Evolutionary conservation across 257 asterid species (phyloP).

Genomic region (Fraxinus cuspidata): DNA sequence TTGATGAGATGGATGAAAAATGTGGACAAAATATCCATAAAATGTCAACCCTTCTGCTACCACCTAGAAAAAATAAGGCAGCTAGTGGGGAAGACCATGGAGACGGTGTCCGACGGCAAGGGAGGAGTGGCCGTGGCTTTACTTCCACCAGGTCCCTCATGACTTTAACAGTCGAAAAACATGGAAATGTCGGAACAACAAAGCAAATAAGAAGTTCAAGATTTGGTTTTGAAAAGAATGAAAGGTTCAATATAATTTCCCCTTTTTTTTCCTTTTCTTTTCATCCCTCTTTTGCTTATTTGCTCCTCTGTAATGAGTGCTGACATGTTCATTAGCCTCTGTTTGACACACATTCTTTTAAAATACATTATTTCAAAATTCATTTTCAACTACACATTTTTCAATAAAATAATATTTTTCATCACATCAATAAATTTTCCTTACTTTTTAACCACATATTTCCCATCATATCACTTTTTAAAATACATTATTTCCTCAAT

Average conservation of each 20-base stretch:
- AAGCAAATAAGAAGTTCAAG: slow-evolving; percentile 85
- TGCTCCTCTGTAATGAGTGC: not conserved
- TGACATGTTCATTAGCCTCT: not conserved
- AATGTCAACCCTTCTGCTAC: slow-evolving; percentile 73
- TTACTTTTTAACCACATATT: too few relatives aligned
- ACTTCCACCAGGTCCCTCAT: slow-evolving; percentile 67
- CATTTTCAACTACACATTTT: too few relatives aligned
- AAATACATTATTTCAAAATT: too few relatives aligned
- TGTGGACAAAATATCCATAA: slow-evolving; percentile 68
- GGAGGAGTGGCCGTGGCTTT: slow-evolving; percentile 75
- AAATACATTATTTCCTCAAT: too few relatives aligned
- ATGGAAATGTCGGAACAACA: slow-evolving; percentile 70
- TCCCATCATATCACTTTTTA: too few relatives aligned
- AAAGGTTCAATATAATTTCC: slow-evolving; percentile 48
- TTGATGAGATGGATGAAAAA: slow-evolving; percentile 64
- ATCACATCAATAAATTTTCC: too few relatives aligned
- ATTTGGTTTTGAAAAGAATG: slow-evolving; percentile 69
- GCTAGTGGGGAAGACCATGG: slow-evolving; percentile 50
- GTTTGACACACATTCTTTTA: too few relatives aligned
- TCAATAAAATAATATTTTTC: too few relatives aligned
- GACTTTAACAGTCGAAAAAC: slow-evolving; percentile 67
- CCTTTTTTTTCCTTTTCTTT: too few relatives aligned
- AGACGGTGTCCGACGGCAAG: slow-evolving; percentile 81
- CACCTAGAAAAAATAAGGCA: slow-evolving; percentile 75
- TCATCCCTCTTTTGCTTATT: not conserved